Evolutionary conservation across 257 asterid species (phyloP).

Genomic region (Eucommia ulmoides): DNA sequence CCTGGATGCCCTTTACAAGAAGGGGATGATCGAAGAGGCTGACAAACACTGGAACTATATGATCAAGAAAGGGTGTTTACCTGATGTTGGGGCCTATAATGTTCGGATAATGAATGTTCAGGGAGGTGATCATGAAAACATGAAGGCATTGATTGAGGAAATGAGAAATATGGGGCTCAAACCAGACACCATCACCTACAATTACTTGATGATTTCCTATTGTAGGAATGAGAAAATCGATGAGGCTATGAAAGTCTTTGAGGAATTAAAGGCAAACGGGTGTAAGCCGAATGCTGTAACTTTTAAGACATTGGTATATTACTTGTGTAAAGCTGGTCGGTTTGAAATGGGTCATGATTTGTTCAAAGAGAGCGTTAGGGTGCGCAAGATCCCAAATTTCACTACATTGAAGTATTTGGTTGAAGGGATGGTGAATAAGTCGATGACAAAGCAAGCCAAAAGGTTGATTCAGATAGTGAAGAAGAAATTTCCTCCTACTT

Average conservation of each 20-base stretch:
- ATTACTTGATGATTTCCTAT: constrained; percentile 66
- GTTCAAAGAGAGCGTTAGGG: constrained; percentile 56
- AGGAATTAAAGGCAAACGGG: constrained; percentile 36
- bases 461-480: constrained; percentile 47
- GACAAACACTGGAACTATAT: constrained; percentile 56
- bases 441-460: constrained; percentile 36
- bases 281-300: constrained; percentile 56
- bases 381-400: constrained; percentile 59
- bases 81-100: constrained; percentile 65
- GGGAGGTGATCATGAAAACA: constrained; percentile 30
- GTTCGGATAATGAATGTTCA: constrained; percentile 40
- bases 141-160: constrained; percentile 55
- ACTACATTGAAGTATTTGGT: constrained; percentile 53
- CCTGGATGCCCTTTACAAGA: constrained; percentile 42
- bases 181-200: constrained; percentile 49
- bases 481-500: constrained; percentile 52
- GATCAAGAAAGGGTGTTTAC: constrained; percentile 30
- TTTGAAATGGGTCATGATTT: constrained; percentile 43
- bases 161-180: constrained; percentile 38
- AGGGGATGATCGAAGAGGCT: constrained; percentile 42
- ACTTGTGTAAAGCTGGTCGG: constrained; percentile 44
- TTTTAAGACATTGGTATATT: constrained; percentile 46
- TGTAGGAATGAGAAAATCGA: constrained; percentile 46
- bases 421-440: constrained; percentile 41
- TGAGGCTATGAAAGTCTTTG: constrained; percentile 57